Evolutionary conservation across 768 basidiomycete genomes (phyloP).

Genomic region (Hypholoma sublateritium): DNA sequence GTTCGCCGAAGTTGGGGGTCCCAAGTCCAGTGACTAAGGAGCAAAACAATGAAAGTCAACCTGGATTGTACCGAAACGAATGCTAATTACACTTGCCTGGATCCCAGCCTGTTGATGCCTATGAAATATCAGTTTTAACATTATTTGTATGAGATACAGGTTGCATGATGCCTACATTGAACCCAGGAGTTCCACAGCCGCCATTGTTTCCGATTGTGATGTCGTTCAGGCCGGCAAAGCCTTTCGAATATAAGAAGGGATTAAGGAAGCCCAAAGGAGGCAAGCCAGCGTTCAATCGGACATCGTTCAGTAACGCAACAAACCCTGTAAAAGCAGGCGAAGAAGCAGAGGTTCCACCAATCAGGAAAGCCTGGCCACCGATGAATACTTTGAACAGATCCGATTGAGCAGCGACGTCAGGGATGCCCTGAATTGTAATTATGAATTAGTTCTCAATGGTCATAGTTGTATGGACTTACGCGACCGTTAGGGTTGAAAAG

Average conservation of each 20-base stretch:
- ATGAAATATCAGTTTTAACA: neutral
- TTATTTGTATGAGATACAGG: neutral
- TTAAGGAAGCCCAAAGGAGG: constrained; percentile 63
- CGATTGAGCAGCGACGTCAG: constrained; percentile 65
- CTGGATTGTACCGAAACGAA: no score
- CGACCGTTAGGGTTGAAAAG: constrained; percentile 58
- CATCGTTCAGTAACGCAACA: constrained; percentile 63
- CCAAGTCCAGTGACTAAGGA: constrained; percentile 50
- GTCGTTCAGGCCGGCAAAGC: constrained; percentile 46
- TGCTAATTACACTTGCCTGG: constrained; percentile 38
- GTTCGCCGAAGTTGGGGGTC: constrained; percentile 53
- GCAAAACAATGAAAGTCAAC: neutral
- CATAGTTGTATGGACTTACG: constrained; percentile 30
- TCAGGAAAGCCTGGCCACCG: constrained; percentile 30
- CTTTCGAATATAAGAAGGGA: constrained; percentile 52
- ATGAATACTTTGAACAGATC: constrained; percentile 48
- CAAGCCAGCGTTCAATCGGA: constrained; percentile 41
- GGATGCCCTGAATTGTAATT: constrained; percentile 42
- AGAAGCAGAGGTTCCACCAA: constrained; percentile 64
- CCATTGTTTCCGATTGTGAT: constrained; percentile 53
- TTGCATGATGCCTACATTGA: constrained; percentile 41
- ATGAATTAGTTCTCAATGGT: neutral
- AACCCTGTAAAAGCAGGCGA: constrained; percentile 62
- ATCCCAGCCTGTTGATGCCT: constrained; percentile 58
- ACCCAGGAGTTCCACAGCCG: constrained; percentile 60